Percentiles rank a stretch among this genome's conserved stretches.
Evolutionary conservation across 179 eudicot species (phyloP).

Genomic region (Corrigiola litoralis): DNA sequence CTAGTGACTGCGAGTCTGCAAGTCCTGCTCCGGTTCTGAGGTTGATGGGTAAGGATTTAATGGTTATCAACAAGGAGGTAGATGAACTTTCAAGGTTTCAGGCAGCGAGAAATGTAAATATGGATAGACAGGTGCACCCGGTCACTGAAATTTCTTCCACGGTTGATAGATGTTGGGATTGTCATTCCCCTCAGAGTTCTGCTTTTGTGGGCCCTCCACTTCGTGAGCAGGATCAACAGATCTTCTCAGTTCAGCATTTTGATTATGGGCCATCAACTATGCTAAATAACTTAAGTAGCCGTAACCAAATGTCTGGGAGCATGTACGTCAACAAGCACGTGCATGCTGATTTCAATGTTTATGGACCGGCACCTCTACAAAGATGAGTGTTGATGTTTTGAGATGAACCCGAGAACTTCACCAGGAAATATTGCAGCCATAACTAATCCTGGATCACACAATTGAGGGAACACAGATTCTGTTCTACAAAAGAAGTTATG

Average conservation of each 20-base stretch:
- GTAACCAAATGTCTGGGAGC: conserved; percentile 11
- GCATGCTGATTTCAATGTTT: conserved; percentile 16
- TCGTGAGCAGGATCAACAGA: conserved; percentile 17
- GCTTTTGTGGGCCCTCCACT: conserved; percentile 8
- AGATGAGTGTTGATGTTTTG: conserved; percentile 6
- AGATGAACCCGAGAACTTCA: not conserved
- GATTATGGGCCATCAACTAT: conserved; percentile 22
- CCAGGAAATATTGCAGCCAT: not conserved
- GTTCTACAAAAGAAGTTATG: too few relatives aligned
- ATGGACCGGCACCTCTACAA: conserved; percentile 12
- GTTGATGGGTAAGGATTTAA: conserved; percentile 87
- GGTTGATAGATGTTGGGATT: conserved; percentile 13
- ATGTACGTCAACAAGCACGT: conserved; percentile 8
- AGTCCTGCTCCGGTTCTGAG: conserved; percentile 62
- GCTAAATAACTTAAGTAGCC: conserved; percentile 4
- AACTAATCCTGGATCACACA: too few relatives aligned
- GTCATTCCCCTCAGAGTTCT: conserved; percentile 11
- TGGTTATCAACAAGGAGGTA: conserved; percentile 58
- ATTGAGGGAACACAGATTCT: too few relatives aligned
- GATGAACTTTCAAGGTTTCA: conserved; percentile 19
- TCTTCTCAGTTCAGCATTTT: conserved; percentile 15
- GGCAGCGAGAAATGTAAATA: conserved; percentile 7
- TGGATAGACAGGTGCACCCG: conserved; percentile 12
- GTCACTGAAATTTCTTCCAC: conserved; percentile 9
- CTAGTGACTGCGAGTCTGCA: conserved; percentile 26